Evolutionary conservation across 345 rosid genomes (phyloP), one percentile per base, ranked within the genome.

Genomic region (Lepidium didymum): DNA sequence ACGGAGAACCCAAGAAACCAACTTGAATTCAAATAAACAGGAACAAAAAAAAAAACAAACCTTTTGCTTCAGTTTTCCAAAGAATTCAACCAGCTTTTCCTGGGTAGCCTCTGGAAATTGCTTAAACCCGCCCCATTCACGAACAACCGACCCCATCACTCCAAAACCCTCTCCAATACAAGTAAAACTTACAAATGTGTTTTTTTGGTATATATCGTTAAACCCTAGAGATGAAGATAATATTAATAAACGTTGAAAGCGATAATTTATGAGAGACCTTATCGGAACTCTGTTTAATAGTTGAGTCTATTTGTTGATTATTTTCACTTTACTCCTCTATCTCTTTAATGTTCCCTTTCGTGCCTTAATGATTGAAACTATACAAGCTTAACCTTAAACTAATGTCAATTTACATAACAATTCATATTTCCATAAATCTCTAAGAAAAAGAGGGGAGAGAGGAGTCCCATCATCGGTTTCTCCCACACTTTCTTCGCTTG

Each of bases 71-170:
- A 89, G 56, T 76, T 84, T 82, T 0, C 77, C 78, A 64, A 89
- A 78, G 78, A 82, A 80, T 44, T 87, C 96, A 12, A 81, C 64
- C 18, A 87, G 76, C 59, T 84, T 87, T 43, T 56, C 78, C 63
- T 85, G 92, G 5, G 96, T 85, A 31, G 91, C 87, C 4, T 83
- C 47, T 35, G 92, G 96, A 70, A 89, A 87, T 75, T 87, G 90
- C 77, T 89, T 88, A 74, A 89, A 83, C 58, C 89, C 90, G 6
- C 67, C 40, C 92, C 96, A 89, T 77, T 89, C 96, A 42, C 96
- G 92, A 77, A 77, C 67, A n/a, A 45, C 8, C 7, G 83, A 79
- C 45, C 82, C 80, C 87, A 83, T 83, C 69, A 50, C 71, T 35
- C 57, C 52, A 46, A 50, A 67, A 70, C 18, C 64, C 67, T 62